Base-by-base conservation (phyloP, 192 early-diverging fungal genomes). In the Mortierella hygrophila region DNA sequence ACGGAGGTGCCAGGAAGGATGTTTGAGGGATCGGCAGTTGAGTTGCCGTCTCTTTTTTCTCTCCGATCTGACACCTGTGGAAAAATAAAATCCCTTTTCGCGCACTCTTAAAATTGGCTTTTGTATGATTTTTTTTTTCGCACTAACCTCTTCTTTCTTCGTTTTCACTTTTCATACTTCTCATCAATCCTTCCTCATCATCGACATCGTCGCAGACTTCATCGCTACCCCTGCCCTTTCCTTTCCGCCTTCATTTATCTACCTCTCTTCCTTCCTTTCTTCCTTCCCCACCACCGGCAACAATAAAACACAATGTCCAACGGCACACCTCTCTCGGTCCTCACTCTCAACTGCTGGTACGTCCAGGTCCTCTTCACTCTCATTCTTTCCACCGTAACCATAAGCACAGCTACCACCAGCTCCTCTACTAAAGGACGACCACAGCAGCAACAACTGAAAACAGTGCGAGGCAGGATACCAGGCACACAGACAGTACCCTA, bases 331-430 rank as follows among this genome's bases (percentile, higher is more conserved):
- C 72, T 81, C 42, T 81, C 74, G 0, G 80, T 81, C 8, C 38
- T 81, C 15, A 81, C 80, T n/a, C 40, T 81, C 35, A 77, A 78
- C 72, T 93, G 92, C 79, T 93, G 92, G 92, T 89, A 90, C 42
- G 38, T 55, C 52, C 8, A 70, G 26, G 18, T 10, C 47, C 26
- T 41, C 23, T 32, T 68, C 37, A 18, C 65, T 60, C 68, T 40
- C 21, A 29, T 35, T 54, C 26, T 40, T 15, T 60, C 69, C 8
- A 32, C 11, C 26, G 57, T 29, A 18, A 72, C 20, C 44, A 74
- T 47, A 54, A 49, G 47, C 49, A 52, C 18, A 32, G 13, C 41
- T 26, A 9, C 26, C 71, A 54, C 18, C 44, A 35, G 47, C 18
- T 54, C 42, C 21, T 16, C 35, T 52, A 26, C 47, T 16, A 72